Conservation (phyloP, 2,329 filamentous ascomycete genomes). For the Epichloe sp. region DNA sequence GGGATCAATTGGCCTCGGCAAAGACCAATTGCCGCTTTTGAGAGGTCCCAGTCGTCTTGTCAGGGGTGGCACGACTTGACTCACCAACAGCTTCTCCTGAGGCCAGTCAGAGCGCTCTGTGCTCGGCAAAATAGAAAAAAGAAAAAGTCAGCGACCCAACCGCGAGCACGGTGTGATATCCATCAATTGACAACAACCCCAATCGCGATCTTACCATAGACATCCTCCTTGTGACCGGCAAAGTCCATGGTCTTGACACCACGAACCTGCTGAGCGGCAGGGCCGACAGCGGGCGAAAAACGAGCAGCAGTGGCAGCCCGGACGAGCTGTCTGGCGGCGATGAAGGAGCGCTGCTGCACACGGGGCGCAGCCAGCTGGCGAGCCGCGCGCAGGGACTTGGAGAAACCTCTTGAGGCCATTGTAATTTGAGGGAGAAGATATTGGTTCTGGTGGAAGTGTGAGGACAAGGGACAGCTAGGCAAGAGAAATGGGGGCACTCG, state of each 20-base stretch:
- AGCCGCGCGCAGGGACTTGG: conserved; percentile 47
- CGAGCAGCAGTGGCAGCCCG: conserved; percentile 34
- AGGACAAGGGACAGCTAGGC: no score
- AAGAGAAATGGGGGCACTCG: no score
- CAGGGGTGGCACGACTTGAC: conserved; percentile 23
- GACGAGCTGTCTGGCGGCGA: conserved; percentile 44
- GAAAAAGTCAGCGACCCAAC: conserved; percentile 9
- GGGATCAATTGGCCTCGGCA: neutral
- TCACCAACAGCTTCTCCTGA: conserved; percentile 89
- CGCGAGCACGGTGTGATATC: no score
- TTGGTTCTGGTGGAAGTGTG: conserved; percentile 9
- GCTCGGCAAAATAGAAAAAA: neutral
- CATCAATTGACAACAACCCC: neutral
- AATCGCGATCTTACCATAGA: conserved; percentile 55
- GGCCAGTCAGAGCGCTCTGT: conserved; percentile 97
- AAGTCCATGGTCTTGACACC: conserved; percentile 99
- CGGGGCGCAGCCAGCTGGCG: conserved; percentile 50
- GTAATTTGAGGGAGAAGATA: conserved; percentile 20
- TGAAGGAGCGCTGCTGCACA: conserved; percentile 49
- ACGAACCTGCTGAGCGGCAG: conserved; percentile 58
- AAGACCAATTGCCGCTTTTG: neutral
- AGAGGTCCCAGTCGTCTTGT: neutral
- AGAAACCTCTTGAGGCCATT: conserved; percentile 70
- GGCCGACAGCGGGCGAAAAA: conserved; percentile 28
- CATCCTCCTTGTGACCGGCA: conserved; percentile 84